These are phyloP conservation scores for Theileria annulata DNA, from an alignment of 169 alveolate genomes.

Conservation along the genomic window DNA sequence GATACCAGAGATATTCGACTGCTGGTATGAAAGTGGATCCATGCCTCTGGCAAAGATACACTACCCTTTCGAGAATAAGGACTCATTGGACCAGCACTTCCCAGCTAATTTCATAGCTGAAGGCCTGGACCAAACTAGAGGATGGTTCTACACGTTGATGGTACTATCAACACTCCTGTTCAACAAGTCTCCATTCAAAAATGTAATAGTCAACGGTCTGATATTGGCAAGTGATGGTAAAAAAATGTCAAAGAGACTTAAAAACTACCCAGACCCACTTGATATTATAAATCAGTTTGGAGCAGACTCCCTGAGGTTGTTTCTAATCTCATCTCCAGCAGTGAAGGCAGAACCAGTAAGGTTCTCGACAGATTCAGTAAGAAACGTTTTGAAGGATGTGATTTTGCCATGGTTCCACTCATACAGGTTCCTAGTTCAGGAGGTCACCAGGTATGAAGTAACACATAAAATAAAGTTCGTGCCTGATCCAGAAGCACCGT, in stretches of 20 bases:
- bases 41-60: conserved; percentile 98
- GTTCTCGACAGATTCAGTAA: conserved; percentile 92
- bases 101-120: conserved; percentile 99
- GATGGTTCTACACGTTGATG: conserved; percentile 95
- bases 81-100: conserved; percentile 86
- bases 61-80: conserved; percentile 95
- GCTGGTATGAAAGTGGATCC: conserved; percentile 99
- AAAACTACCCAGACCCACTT: conserved; percentile 96
- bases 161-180: conserved; percentile 92
- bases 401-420: conserved; percentile 98
- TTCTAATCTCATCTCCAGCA: conserved; percentile 93
- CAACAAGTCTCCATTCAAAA: conserved; percentile 91
- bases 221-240: conserved; percentile 96
- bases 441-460: conserved; percentile 90
- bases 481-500: conserved; percentile 75
- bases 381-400: conserved; percentile 92
- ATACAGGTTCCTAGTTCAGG: conserved; percentile 93
- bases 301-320: conserved; percentile 94
- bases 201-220: conserved; percentile 94
- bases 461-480: conserved; percentile 72
- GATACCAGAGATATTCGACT: conserved; percentile 94
- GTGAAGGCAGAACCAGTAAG: conserved; percentile 95
- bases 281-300: conserved; percentile 87
- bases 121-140: conserved; percentile 99
- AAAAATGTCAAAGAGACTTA: conserved; percentile 96